phyloP scores from a whole-genome alignment of 169 alveolate genomes.

The Eimeria maxima region DNA sequence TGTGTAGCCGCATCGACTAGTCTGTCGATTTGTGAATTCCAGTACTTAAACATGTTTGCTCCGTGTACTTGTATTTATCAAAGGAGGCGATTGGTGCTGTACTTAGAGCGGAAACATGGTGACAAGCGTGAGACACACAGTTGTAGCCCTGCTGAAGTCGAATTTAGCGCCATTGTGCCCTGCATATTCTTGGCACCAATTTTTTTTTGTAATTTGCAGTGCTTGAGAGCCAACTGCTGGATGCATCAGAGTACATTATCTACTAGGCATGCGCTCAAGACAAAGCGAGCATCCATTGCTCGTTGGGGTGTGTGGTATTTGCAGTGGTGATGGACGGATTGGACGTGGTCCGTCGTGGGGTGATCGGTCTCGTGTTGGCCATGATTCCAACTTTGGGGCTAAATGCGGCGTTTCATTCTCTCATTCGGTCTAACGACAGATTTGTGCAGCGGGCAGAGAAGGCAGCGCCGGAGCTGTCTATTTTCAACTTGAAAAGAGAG shows the following conservation, averaged over 20 bases:
- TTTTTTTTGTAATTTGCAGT: background rate
- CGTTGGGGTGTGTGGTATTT: background rate
- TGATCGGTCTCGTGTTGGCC: constrained; percentile 39
- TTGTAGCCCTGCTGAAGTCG: background rate
- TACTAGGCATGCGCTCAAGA: background rate
- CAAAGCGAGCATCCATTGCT: background rate
- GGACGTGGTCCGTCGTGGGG: constrained; percentile 71
- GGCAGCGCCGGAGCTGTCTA: background rate
- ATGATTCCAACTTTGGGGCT: background rate
- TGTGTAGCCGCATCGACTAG: background rate
- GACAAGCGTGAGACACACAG: background rate
- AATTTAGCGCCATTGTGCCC: background rate
- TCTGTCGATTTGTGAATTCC: background rate
- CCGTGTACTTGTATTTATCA: background rate
- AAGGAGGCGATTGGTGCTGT: background rate
- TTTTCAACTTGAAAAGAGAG: constrained; percentile 13
- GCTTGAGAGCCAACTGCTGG: background rate
- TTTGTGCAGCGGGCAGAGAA: background rate
- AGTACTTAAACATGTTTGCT: background rate
- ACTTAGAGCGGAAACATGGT: background rate
- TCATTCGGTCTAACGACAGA: background rate
- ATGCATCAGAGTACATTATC: background rate
- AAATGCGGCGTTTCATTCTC: constrained; percentile 28
- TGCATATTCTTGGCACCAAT: background rate
- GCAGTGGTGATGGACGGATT: constrained; percentile 54